Conservation (phyloP, 2,329 filamentous ascomycete species). For the Diaporthe ilicicola region DNA sequence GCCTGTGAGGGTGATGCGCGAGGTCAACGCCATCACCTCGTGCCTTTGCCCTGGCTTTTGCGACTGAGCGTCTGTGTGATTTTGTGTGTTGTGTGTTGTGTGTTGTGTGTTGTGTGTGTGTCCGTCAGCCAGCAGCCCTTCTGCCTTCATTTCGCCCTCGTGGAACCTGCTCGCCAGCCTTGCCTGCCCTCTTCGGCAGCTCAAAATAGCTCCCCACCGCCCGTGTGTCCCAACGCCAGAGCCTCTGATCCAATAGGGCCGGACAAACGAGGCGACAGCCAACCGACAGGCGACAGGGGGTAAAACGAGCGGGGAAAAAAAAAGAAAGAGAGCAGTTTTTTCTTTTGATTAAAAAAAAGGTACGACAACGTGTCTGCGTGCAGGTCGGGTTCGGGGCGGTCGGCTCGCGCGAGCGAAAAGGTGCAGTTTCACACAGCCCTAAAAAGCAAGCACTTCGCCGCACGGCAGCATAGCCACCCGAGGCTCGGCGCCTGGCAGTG, state of each 20-base stretch:
- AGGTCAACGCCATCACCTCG: conserved; percentile 55
- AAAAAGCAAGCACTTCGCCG: conserved; percentile 27
- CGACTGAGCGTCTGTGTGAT: not conserved
- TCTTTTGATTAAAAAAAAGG: not conserved
- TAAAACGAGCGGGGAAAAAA: not conserved
- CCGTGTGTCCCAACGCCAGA: conserved; percentile 2
- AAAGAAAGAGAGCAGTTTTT: not conserved
- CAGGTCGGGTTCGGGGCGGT: conserved; percentile 4
- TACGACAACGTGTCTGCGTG: conserved; percentile 22
- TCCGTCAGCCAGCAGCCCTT: not conserved
- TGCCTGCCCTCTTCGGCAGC: not conserved
- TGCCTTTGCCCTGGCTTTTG: not conserved
- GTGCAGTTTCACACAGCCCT: conserved; percentile 27
- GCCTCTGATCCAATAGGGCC: conserved; percentile 4
- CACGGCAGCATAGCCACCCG: conserved; percentile 25
- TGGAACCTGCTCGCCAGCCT: not conserved
- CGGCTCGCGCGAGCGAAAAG: not conserved
- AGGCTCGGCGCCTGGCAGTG: conserved; percentile 11
- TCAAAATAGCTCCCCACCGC: conserved; percentile 16
- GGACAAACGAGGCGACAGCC: not conserved
- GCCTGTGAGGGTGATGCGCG: conserved; percentile 52
- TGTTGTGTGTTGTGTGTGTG: not conserved
- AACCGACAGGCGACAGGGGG: not conserved
- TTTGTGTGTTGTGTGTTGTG: not conserved
- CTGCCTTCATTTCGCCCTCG: not conserved